Base-by-base conservation (phyloP, 2,329 filamentous ascomycete genomes). In the Stachybotrys chlorohalonatus region DNA sequence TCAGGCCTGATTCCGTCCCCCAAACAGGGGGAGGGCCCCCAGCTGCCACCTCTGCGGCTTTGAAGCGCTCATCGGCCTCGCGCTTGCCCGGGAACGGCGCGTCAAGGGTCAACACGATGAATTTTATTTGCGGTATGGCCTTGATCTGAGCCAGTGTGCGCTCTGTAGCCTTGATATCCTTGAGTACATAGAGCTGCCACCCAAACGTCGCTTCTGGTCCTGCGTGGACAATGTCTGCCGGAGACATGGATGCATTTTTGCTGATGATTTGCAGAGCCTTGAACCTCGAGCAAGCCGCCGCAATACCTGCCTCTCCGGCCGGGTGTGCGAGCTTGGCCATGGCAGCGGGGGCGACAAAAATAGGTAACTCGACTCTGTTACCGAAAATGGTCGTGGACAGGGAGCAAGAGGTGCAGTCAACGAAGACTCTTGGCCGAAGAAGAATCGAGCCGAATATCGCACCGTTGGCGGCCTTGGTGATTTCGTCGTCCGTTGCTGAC, bases 371-470 rank as follows among this genome's bases (percentile, higher is more conserved):
- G 55, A 78, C 71, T 5, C 70, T 64, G 32, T 74, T 67, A 2
- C 81, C 81, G 1, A 86, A 71, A 42, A 86, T 79, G 0, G 79
- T 83, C 1, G 88, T 93, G 6, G 82, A 80, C 7, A 85, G 80
- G 62, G 89, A 83, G 71, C 87, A 91, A 53, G 73, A 72, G 5
- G 81, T 84, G 72, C 87, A 90, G 72, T 95, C 88, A 60, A 91
- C 76, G 69, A 95, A 94, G 47, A 95, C 81, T 31, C 90, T 79
- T 8, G 90, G 90, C 11, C 90, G 84, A 6, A 95, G 78, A 3
- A 95, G 76, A 61, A 95, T 92, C 57, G 82, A 80, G 45, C 80
- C 80, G 68, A 90, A 95, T 30, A 87, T 86, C 30, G 75, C 70
- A 63, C 84, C 87, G 74, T 95, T 95, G 69, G 86, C 80, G n/a